phyloP scores from a whole-genome alignment of 495 filamentous ascomycete genomes.

The Cercophora scortea region DNA sequence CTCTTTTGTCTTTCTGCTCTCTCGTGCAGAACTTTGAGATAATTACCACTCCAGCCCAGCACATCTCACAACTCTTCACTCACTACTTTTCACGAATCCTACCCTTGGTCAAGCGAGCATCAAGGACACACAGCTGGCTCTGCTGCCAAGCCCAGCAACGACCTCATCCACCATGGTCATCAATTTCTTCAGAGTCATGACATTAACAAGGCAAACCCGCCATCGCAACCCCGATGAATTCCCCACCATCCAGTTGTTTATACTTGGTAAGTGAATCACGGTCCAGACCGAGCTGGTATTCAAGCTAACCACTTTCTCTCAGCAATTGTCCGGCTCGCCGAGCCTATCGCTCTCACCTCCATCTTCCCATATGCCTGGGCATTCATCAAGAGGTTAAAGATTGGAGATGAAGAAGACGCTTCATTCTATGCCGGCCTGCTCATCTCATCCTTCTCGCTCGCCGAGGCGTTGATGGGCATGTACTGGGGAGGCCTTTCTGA shows the following conservation, averaged over 20 bases:
- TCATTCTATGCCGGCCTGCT: conserved; percentile 80
- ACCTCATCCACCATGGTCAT: too few relatives aligned
- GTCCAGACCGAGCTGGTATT: not conserved
- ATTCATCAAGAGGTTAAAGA: conserved; percentile 64
- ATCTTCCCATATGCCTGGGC: conserved; percentile 86
- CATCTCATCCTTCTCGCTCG: conserved; percentile 74
- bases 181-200: too few relatives aligned
- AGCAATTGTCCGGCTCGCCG: conserved; percentile 60
- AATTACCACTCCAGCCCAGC: too few relatives aligned
- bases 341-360: conserved; percentile 82
- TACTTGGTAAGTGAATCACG: conserved; percentile 51
- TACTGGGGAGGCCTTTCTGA: conserved; percentile 81
- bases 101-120: too few relatives aligned
- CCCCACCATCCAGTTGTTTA: conserved; percentile 67
- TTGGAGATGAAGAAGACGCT: conserved; percentile 61
- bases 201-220: conserved; percentile 25
- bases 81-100: too few relatives aligned
- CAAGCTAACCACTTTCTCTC: conserved; percentile 2
- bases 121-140: too few relatives aligned
- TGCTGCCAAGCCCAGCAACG: too few relatives aligned
- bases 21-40: not conserved
- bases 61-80: too few relatives aligned
- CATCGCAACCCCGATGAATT: conserved; percentile 54
- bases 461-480: conserved; percentile 74
- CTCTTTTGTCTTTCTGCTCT: not conserved